phyloP scores from a whole-genome alignment of 2,329 filamentous ascomycete genomes.

The Neonectria sp. region DNA sequence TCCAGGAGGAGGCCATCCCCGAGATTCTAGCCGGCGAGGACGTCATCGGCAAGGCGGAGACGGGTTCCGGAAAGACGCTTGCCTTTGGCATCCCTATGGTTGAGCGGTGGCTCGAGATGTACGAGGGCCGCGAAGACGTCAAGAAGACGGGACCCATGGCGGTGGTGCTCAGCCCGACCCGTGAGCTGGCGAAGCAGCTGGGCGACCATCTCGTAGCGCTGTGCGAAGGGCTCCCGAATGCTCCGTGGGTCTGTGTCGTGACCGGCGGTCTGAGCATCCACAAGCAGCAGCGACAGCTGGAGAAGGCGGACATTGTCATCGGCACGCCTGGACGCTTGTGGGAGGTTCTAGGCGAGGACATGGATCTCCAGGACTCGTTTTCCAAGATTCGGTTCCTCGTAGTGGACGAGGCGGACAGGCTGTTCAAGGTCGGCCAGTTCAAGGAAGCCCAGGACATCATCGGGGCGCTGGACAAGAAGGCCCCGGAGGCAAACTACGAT shows the following conservation, averaged over 20 bases:
- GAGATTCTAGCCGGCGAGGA: constrained; percentile 87
- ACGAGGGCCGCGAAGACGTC: constrained; percentile 53
- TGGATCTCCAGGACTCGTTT: constrained; percentile 78
- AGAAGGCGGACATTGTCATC: constrained; percentile 91
- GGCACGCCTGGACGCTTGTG: constrained; percentile 93
- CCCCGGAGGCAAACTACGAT: constrained; percentile 66
- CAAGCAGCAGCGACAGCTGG: constrained; percentile 90
- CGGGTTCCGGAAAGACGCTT: constrained; percentile 95
- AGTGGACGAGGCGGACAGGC: constrained; percentile 92
- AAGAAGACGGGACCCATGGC: constrained; percentile 71
- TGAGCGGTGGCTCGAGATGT: constrained; percentile 79
- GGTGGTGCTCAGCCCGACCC: constrained; percentile 89
- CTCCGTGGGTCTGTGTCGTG: constrained; percentile 85
- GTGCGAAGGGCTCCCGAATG: constrained; percentile 72
- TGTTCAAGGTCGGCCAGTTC: constrained; percentile 94
- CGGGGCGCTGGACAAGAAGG: constrained; percentile 80
- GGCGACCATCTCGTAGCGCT: constrained; percentile 85
- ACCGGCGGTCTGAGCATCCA: constrained; percentile 95
- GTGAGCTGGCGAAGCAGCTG: constrained; percentile 95
- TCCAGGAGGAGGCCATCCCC: constrained; percentile 86
- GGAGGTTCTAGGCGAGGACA: constrained; percentile 89
- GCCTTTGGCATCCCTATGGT: constrained; percentile 96
- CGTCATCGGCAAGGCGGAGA: constrained; percentile 95
- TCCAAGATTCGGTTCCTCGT: constrained; percentile 86
- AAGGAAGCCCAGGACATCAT: constrained; percentile 94